Evolutionary conservation across 1,139 yeast species (phyloP).

Genomic region (Debaryomyces psychrophilus): DNA sequence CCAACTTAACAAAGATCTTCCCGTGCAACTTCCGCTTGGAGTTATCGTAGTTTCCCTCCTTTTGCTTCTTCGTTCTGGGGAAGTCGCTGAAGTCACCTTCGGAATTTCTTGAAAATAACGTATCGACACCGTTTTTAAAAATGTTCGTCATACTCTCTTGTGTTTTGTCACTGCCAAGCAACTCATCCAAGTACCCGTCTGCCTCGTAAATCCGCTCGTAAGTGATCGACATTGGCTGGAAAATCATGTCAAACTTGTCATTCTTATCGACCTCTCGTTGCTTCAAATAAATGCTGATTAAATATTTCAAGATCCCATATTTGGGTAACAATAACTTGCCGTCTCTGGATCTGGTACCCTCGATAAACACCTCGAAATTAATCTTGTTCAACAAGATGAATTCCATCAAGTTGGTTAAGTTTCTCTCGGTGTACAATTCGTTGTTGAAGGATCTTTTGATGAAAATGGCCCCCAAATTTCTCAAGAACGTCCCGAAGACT

Average conservation of each 20-base stretch:
- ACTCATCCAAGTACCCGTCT: conserved; percentile 62
- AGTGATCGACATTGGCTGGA: conserved; percentile 63
- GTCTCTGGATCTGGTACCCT: conserved; percentile 69
- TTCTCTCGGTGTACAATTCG: conserved; percentile 59
- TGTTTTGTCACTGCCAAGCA: conserved; percentile 61
- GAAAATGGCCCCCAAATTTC: conserved; percentile 50
- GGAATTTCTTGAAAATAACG: conserved; percentile 21
- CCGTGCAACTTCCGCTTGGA: conserved; percentile 35
- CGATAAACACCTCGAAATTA: conserved; percentile 65
- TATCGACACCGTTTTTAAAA: conserved; percentile 38
- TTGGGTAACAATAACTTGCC: conserved; percentile 68
- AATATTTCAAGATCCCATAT: conserved; percentile 61
- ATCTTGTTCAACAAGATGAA: conserved; percentile 54
- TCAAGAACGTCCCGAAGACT: conserved; percentile 52
- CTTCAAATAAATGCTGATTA: conserved; percentile 49
- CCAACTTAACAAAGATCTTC: conserved; percentile 43
- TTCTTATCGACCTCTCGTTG: conserved; percentile 49
- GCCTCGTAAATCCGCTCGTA: conserved; percentile 71
- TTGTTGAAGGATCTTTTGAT: conserved; percentile 50
- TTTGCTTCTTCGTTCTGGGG: conserved; percentile 5
- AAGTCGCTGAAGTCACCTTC: conserved; percentile 10
- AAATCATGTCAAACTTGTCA: conserved; percentile 42
- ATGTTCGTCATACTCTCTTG: conserved; percentile 47
- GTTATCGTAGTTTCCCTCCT: conserved; percentile 32
- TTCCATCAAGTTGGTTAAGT: conserved; percentile 58